A percentile compares a stretch with the other conserved stretches of the same genome.
Conservation (phyloP, 2,329 filamentous ascomycete genomes). For the Neonectria punicea region DNA sequence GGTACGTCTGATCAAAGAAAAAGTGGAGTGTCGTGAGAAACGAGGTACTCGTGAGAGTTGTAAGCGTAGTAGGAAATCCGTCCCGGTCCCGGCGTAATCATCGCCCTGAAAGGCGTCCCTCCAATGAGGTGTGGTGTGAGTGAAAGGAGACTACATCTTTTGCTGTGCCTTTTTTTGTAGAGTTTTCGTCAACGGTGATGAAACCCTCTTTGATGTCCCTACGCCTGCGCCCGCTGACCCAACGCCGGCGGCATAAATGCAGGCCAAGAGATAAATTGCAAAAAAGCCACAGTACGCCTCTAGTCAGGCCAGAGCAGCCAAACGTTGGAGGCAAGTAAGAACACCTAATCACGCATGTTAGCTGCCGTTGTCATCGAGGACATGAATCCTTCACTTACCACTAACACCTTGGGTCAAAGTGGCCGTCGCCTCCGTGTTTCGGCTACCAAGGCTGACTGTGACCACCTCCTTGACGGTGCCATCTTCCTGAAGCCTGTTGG, state of each 20-base stretch:
- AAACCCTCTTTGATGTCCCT: conserved; percentile 26
- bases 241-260: conserved; percentile 41
- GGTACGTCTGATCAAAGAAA: conserved; percentile 5
- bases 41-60: conserved; percentile 29
- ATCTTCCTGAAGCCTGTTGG: conserved; percentile 75
- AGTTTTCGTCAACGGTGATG: conserved; percentile 13
- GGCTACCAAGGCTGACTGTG: conserved; percentile 86
- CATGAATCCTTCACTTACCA: conserved; percentile 65
- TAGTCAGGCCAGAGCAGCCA: conserved; percentile 46
- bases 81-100: conserved; percentile 9
- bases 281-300: conserved; percentile 31
- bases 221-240: conserved; percentile 36
- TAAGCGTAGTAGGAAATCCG: conserved; percentile 24
- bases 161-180: conserved; percentile 21
- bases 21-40: conserved; percentile 30
- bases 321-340: conserved; percentile 55
- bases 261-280: conserved; percentile 35
- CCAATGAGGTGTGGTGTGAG: not conserved
- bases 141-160: conserved; percentile 27
- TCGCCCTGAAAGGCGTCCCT: conserved; percentile 5
- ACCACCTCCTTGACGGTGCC: conserved; percentile 74
- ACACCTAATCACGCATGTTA: conserved; percentile 47
- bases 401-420: conserved; percentile 93
- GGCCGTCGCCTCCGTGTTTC: conserved; percentile 87
- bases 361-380: not conserved